Evolutionary conservation across 768 basidiomycete species (phyloP), one percentile per base, ranked within the genome.

Genomic region (Naematelia aurantialba): DNA sequence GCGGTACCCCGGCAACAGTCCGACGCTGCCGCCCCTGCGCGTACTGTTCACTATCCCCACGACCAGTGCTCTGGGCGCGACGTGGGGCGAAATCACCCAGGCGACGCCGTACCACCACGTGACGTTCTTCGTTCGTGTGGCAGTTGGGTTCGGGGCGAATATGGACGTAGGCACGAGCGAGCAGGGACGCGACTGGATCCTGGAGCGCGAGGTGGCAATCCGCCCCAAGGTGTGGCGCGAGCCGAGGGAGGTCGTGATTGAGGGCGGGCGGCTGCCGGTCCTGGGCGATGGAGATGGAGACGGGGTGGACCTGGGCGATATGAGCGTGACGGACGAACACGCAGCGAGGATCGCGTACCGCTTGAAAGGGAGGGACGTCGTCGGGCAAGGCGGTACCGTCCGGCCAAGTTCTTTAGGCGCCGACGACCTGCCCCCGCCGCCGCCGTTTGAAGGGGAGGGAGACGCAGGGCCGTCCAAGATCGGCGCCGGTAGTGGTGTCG

Each of bases 21-120:
- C 83, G 82, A 13, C 82, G 87, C 2, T 83, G 92, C 60, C 87
- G 82, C 63, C 81, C 90, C 39, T 73, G 1, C 53, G 72, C 42
- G 54, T 73, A 1, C 85, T 91, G 2, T 88, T 97, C 60, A 79
- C 93, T 26, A 80, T 97, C 14, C 90, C 90, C 68, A 68, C 72
- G 12, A 27, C 54, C 2, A 21, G 19, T 11, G 54, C 60, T 17
- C 46, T 42, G 68, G 76, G 57, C 80, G 81, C 51, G 79, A 81
- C 57, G 79, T 88, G 86, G 67, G 83, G 85, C 13, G 83, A 87
- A 26, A 87, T 91, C 70, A 86, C 88, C 0, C 90, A 93, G 74
- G 78, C 82, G 2, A 90, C 91, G 0, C 82, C 93, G 12, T 81
- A 94, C 30, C 93, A 96, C 75, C 79, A 81, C n/a, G 84, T 94